Evolutionary conservation across 2,329 filamentous ascomycete genomes (phyloP).

Genomic region (Ascochyta koolunga): DNA sequence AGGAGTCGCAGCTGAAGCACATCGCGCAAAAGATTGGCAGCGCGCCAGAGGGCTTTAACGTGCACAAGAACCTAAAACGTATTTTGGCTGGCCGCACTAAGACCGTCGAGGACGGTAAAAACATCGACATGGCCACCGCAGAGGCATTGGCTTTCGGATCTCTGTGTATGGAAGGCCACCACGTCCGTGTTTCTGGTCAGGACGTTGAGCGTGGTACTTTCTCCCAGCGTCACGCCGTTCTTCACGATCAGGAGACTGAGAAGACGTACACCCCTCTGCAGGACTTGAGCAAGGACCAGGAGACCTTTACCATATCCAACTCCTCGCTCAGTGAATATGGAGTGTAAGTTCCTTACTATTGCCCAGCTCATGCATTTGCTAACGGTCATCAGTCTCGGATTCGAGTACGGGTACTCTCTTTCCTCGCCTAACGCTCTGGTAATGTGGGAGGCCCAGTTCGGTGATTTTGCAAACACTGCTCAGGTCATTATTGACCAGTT

Average conservation of each 20-base stretch:
- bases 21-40: slow-evolving; percentile 81
- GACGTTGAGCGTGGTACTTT: slow-evolving; percentile 99
- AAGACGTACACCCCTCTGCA: slow-evolving; percentile 91
- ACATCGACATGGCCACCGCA: slow-evolving; percentile 96
- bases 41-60: slow-evolving; percentile 81
- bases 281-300: slow-evolving; percentile 87
- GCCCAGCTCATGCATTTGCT: slow-evolving; percentile 18
- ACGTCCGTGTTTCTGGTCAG: slow-evolving; percentile 96
- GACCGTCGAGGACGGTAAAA: slow-evolving; percentile 87
- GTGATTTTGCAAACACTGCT: slow-evolving; percentile 99
- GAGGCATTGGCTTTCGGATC: slow-evolving; percentile 95
- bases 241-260: slow-evolving; percentile 97
- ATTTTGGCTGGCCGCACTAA: slow-evolving; percentile 90
- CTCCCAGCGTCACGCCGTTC: slow-evolving; percentile 94
- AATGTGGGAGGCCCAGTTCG: slow-evolving; percentile 99
- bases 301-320: slow-evolving; percentile 95
- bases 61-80: slow-evolving; percentile 96
- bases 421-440: slow-evolving; percentile 96
- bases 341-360: slow-evolving; percentile 55
- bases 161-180: slow-evolving; percentile 89
- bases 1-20: slow-evolving; percentile 73
- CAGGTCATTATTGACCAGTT: slow-evolving; percentile 99
- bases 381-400: slow-evolving; percentile 72
- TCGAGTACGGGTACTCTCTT: slow-evolving; percentile 98
- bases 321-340: slow-evolving; percentile 81